Percentiles rank a stretch among this genome's conserved stretches.
Conservation (phyloP, 1,284 basidiomycete species). For the Melanopsichium pennsylvanicum region DNA sequence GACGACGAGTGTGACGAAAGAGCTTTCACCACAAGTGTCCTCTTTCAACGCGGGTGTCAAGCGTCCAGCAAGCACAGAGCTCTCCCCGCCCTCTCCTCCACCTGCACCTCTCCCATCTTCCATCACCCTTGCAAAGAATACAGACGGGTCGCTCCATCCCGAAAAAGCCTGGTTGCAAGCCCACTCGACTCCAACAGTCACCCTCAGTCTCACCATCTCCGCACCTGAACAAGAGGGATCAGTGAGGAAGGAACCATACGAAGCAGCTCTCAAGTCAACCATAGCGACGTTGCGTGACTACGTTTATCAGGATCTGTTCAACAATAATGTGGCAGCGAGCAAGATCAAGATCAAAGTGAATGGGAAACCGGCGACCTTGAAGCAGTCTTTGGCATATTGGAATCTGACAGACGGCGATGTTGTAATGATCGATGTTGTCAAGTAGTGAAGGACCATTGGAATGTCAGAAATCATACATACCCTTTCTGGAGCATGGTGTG, state of each 20-base stretch:
- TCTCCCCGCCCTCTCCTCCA: constrained; percentile 25
- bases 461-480: too few relatives aligned
- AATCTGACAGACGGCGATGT: constrained; percentile 57
- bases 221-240: constrained; percentile 20
- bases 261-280: constrained; percentile 44
- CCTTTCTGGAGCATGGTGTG: too few relatives aligned
- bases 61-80: constrained; percentile 26
- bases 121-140: constrained; percentile 18
- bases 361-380: constrained; percentile 56
- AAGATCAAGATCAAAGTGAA: constrained; percentile 58
- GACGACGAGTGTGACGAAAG: not conserved
- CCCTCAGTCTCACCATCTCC: constrained; percentile 42
- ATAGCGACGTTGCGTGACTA: constrained; percentile 58
- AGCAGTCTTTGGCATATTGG: constrained; percentile 61
- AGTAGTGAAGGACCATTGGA: constrained; percentile 14
- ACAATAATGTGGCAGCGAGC: constrained; percentile 50
- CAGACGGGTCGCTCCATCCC: constrained; percentile 42
- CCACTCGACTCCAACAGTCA: constrained; percentile 47
- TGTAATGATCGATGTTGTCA: constrained; percentile 44
- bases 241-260: constrained; percentile 43
- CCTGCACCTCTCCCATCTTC: constrained; percentile 16
- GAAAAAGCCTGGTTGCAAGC: constrained; percentile 56
- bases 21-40: not conserved
- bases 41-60: constrained; percentile 9
- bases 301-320: constrained; percentile 51